Base-by-base conservation (phyloP, 805 yeast genomes). In the Komagataella kurtzmanii region DNA sequence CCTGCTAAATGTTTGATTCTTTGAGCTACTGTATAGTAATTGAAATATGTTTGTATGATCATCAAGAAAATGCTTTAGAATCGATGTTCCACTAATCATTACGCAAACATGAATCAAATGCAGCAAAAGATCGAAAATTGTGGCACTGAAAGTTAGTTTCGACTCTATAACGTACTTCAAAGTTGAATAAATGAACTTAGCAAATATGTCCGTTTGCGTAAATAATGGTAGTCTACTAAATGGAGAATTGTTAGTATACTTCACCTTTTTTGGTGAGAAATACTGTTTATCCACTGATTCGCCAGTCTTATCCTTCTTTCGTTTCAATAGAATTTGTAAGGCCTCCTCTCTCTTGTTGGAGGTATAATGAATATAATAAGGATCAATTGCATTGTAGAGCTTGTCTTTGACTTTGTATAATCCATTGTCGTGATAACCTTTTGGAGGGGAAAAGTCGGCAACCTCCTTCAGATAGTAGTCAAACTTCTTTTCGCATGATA, bases 331-430 rank as follows among this genome's bases (percentile, higher is more conserved):
- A 3, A 80, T 66, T 47, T 74, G 75, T 52, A 85, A 83, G 6
- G 95, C 91, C 54, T 88, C 97, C 52, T 88, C 97, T 51, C 91
- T 77, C 51, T 80, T 81, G 57, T 88, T 88, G 0, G 91, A 69
- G 0, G 85, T 71, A 58, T 84, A 85, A 58, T 88, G 89, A 53
- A 86, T 73, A 61, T 83, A 91, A 60, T 79, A 90, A 0, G 97
- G 96, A 62, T 91, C 93, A 46, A 90, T 76, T 24, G 74, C 68
- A 1, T 68, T 70, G 52, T 67, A 72, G 24, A 68, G 67, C 49
- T 79, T 74, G 2, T 76, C 73, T 59, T 85, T 88, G 54, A 93
- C 71, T 24, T 79, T 70, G 64, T 85, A 91, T 23, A 76, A 62
- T 2, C 96, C 88, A 19, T 73, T 65, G 56, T 85, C 85, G 21